Evolutionary conservation across 306 rosid species (phyloP), one percentile per base, ranked within the genome.

Genomic region (Mimosa bimucronata): DNA sequence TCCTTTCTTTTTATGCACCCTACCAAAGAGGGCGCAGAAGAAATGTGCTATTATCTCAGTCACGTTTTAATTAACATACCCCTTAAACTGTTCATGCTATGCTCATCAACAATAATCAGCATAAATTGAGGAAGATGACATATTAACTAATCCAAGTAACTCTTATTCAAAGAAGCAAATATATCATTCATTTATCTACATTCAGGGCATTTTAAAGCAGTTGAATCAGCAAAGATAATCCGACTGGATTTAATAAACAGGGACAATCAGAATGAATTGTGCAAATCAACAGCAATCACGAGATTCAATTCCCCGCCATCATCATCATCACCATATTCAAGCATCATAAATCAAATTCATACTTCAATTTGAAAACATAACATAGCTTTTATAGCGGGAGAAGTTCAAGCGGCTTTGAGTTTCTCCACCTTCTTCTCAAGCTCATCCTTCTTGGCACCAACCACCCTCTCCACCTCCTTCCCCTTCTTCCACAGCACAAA

Each of bases 371-470:
- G 61, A 26, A 66, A 55, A 65, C 73, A 7, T 12, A 16, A 80
- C 69, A 61, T 29, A 61, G 77, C n/a, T 78, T 61, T 61, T 44
- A 26, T 42, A 44, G 8, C 37, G 1, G 38, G 58, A 9, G 58
- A 9, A 68, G 29, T 67, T 70, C 37, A 64, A 23, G 42, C 38
- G 3, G 71, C 42, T 76, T 66, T 83, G 80, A 84, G 61, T 76
- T 88, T 82, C 75, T 73, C 21, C 29, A 95, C 48, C 89, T 87
- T 93, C 87, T 23, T 86, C 87, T 85, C 85, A 23, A 95, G 92
- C 81, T 95, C 98, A 9, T 93, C 97, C 83, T 95, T 92, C 70
- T 85, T 85, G 9, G 86, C 92, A 1, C 99, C 99, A 30, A 93
- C 87, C 64, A 95, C 81, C 53, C 83, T 87, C 31, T 88, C 97